Conservation (phyloP, 495 filamentous ascomycete species). For the Aspergillus cristatus region DNA sequence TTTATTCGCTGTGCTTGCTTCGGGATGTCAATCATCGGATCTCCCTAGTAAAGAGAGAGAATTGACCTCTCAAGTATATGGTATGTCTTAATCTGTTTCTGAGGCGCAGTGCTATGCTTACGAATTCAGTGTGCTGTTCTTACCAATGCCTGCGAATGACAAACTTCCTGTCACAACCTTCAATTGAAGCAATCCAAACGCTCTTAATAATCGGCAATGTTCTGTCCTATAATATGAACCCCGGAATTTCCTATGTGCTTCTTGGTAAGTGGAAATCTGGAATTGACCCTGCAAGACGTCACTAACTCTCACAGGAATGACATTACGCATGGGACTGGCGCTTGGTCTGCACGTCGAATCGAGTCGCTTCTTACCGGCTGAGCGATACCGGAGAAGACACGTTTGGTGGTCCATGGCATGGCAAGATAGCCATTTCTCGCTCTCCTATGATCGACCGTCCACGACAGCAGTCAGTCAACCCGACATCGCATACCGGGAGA, state of each 20-base stretch:
- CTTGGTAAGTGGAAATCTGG: slow-evolving; percentile 25
- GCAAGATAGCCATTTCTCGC: slow-evolving; percentile 53
- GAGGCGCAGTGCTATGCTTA: slow-evolving; percentile 2
- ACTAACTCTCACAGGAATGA: slow-evolving; percentile 30
- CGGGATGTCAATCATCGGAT: slow-evolving; percentile 72
- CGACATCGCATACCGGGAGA: slow-evolving; percentile 35
- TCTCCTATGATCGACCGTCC: slow-evolving; percentile 50
- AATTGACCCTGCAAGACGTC: neutral
- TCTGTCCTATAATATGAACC: slow-evolving; percentile 56
- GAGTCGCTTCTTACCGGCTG: slow-evolving; percentile 33
- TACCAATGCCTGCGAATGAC: slow-evolving; percentile 54
- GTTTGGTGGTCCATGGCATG: slow-evolving; percentile 54
- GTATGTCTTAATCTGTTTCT: slow-evolving; percentile 17
- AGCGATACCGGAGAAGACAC: slow-evolving; percentile 32
- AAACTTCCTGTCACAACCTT: slow-evolving; percentile 53
- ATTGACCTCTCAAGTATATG: slow-evolving; percentile 50
- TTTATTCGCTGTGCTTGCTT: slow-evolving; percentile 70
- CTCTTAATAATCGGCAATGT: slow-evolving; percentile 51
- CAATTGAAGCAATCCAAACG: slow-evolving; percentile 48
- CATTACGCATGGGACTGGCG: slow-evolving; percentile 48
- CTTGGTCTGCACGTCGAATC: slow-evolving; percentile 48
- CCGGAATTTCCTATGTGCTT: slow-evolving; percentile 51
- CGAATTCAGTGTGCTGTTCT: slow-evolving; percentile 44
- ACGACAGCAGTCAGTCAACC: slow-evolving; percentile 41
- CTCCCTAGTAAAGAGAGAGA: slow-evolving; percentile 51